phyloP scores from a whole-genome alignment of 140 eudicot genomes.

The Oenanthe javanica region DNA sequence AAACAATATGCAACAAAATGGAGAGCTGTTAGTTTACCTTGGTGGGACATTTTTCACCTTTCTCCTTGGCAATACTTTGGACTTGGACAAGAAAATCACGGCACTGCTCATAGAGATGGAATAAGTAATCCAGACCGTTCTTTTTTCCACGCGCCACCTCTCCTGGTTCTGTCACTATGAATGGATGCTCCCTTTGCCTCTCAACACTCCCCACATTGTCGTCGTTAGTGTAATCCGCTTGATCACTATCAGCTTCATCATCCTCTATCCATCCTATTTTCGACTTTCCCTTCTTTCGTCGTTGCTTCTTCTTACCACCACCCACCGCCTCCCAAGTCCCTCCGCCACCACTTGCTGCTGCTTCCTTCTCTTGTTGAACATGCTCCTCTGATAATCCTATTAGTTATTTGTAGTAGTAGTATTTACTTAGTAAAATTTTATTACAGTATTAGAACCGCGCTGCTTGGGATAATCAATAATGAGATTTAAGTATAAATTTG shows the following conservation, averaged over 20 bases:
- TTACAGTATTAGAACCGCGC: not conserved
- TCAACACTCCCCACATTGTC: constrained; percentile 44
- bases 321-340: constrained; percentile 66
- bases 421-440: not conserved
- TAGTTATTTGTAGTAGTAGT: not conserved
- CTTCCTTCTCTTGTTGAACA: constrained; percentile 87
- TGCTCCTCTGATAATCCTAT: constrained; percentile 95
- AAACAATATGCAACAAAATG: not conserved
- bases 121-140: constrained; percentile 91
- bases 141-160: constrained; percentile 99
- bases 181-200: constrained; percentile 93
- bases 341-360: constrained; percentile 83
- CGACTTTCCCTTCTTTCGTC: constrained; percentile 31
- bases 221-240: constrained; percentile 18
- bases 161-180: constrained; percentile 96
- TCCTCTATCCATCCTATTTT: constrained; percentile 19
- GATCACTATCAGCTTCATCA: constrained; percentile 26
- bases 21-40: constrained; percentile 43
- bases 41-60: constrained; percentile 96
- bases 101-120: constrained; percentile 91
- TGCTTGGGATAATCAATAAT: no score
- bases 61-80: constrained; percentile 77
- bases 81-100: constrained; percentile 92
- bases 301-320: constrained; percentile 34
- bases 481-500: not conserved